A percentile compares a stretch with the other conserved stretches of the same genome.
Conservation (phyloP, 2,329 filamentous ascomycete species). For the Monosporascus ibericus region DNA sequence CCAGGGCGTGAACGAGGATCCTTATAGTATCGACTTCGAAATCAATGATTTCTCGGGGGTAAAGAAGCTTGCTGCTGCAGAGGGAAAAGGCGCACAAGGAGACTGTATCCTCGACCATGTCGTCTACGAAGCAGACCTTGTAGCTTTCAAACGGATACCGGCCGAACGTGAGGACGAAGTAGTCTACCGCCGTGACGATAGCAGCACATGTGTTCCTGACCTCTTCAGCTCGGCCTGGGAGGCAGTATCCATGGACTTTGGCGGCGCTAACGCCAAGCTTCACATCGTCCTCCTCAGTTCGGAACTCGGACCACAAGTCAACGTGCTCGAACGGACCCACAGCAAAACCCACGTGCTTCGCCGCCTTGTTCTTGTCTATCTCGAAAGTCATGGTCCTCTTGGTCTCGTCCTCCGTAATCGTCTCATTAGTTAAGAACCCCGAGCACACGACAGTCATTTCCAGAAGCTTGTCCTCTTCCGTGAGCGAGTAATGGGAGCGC, state of each 20-base stretch:
- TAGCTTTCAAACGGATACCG: constrained; percentile 89
- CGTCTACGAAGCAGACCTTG: constrained; percentile 91
- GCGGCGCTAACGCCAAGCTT: constrained; percentile 83
- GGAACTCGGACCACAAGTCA: constrained; percentile 76
- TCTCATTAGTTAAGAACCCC: constrained; percentile 80
- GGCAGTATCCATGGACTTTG: constrained; percentile 84
- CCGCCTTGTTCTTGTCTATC: constrained; percentile 66
- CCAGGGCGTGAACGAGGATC: constrained; percentile 73
- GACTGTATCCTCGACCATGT: constrained; percentile 68
- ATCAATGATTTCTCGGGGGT: constrained; percentile 79
- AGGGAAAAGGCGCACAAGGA: constrained; percentile 79
- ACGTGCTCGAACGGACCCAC: constrained; percentile 93
- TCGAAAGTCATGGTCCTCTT: constrained; percentile 87
- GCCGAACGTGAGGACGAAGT: constrained; percentile 81
- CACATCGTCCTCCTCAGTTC: constrained; percentile 86
- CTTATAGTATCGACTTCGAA: constrained; percentile 76
- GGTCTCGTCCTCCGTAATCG: constrained; percentile 65
- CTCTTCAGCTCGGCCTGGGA: constrained; percentile 76
- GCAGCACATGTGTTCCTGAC: constrained; percentile 82
- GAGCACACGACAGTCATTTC: constrained; percentile 91
- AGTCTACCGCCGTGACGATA: constrained; percentile 81
- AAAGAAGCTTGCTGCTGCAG: constrained; percentile 80
- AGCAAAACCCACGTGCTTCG: constrained; percentile 88
- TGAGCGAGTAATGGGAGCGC: constrained; percentile 35
- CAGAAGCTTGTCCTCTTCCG: constrained; percentile 76